Base-by-base conservation (phyloP, 176 grass and related monocot genomes). In the Bothriochloa decipiens region DNA sequence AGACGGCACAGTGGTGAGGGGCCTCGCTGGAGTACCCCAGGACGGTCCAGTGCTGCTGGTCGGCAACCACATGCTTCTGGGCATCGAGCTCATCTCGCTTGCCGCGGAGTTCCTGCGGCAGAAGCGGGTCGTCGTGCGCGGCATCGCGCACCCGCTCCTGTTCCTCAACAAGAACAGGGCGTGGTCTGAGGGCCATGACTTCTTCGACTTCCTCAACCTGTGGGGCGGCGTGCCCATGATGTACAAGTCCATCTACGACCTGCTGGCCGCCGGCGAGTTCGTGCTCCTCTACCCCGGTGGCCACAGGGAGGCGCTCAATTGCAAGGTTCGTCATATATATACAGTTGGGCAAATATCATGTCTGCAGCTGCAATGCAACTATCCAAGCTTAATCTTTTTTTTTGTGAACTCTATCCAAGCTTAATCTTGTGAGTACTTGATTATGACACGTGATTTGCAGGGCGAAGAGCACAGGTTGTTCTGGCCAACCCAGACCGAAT, bases 61-160 rank as follows among this genome's bases (percentile, higher is more conserved):
- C 29, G 92, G 92, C 68, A 94, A 94, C 80, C 92, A 94, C 84
- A 91, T 94, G 89, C 83, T 91, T 18, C 71, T 94, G 65, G 92
- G 92, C 1, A 86, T 91, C 68, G 92, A 94, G 60, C 53, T 94
- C 23, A 79, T 94, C 78, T 88, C 89, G 39, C 89, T 94, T 5
- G 78, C 42, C 8, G 73, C 73, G 12, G 84, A 89, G 84, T 87
- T 94, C 81, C 40, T 91, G 72, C 87, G 80, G 13, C 76, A 71
- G 11, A 91, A 89, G 76, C 20, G 70, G 75, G 46, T 75, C 8
- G 81, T 92, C 6, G 65, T 94, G 39, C 92, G 87, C 26, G 92
- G 92, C 29, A 75, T 94, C 16, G 89, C 76, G 2, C 89, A 94
- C 74, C 90, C 87, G 15, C 75, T 78, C 70, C 68, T 94, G 37